Evolutionary conservation across 2,329 filamentous ascomycete genomes (phyloP), one percentile per base, ranked within the genome.

Genomic region (Colletotrichum falcatum): DNA sequence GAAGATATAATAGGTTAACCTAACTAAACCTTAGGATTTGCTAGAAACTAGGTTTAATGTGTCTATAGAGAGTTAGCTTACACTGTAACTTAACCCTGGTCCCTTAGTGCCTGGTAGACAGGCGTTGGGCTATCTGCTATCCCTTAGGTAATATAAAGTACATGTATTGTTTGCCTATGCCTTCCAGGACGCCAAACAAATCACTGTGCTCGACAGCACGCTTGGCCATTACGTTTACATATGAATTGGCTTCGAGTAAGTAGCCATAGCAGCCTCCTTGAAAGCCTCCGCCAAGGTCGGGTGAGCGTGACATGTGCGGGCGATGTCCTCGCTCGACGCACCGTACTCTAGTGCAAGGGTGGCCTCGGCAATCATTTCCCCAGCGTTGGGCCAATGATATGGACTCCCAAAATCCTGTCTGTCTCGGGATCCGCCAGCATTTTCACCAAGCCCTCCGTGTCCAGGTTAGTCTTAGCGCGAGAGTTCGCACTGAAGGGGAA

Each of bases 401-500:
- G 96, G 74, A 97, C 92, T 75, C 96, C 96, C 73, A 99, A 87
- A 76, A 99, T 92, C 76, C 96, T 90, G 84, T 99, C 96, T 44
- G 96, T 99, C 88, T 98, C 93, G 61, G 94, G 94, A 81, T 99
- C 96, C 46, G 95, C 92, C 73, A 99, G 87, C 86, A 99, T 97
- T 89, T 99, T 99, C 77, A 99, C 96, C 82, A 97, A 85, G 76
- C 96, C 96, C 70, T 99, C 96, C 44, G 93, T 93, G 80, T 99
- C 96, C 76, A 97, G 87, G 87, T 98, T 99, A 80, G 96, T 99
- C 92, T 98, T 99, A 77, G 96, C 96, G 81, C 96, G 92, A 70
- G 94, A 97, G 90, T 99, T 99, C 85, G 96, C 96, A 79, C 91
- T 93, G 89, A 99, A 99, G 76, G 96, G 96, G 90, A 99, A 99